Base-by-base conservation (phyloP, 202 grass and related monocot genomes). In the Carex arenaria region DNA sequence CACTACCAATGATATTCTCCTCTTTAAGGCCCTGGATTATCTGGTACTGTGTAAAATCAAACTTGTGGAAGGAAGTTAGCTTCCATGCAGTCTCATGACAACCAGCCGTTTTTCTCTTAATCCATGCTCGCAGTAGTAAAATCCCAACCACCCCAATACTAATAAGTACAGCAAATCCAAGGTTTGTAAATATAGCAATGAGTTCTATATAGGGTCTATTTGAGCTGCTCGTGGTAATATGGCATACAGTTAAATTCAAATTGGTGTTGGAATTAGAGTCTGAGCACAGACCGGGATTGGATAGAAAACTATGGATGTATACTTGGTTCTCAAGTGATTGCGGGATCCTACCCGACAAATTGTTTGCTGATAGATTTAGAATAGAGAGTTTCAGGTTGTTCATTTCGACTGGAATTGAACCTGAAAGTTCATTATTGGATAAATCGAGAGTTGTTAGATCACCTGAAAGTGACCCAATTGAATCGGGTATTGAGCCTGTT, bases 1-100 rank as follows among this genome's bases (percentile, higher is more conserved):
- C 96, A 49, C 85, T 89, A 17, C 95, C 95, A 74, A 98, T 92
- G 31, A 93, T 78, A 68, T 90, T 95, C 23, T 90, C 83, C 57
- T 95, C 95, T 3, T 79, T 83, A 61, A 98, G 76, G 43, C 88
- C 89, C 17, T 31, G 19, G 17, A 89, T 26, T 66, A 98, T 89
- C 13, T 88, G 82, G 0, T 63, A 74, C 73, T 92, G 88, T n/a
- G 66, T 45, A 87, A 98, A 95, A 52, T 85, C 51, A 10, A 93
- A 34, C 1, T 77, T 52, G 7, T 86, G 86, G 76, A 98, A 98
- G 2, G 22, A 61, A 4, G 86, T 95, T 69, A 90, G 84, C 85
- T 93, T 93, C 91, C 89, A 95, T 31, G 78, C 54, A 4, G 72
- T n/a, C n/a, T n/a, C 61, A 8, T 89, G 59, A 1, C 47, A 81